A percentile compares a stretch with the other conserved stretches of the same genome.
Evolutionary conservation across 805 yeast genomes (phyloP).

Genomic region (Cyberlindnera maclurae): DNA sequence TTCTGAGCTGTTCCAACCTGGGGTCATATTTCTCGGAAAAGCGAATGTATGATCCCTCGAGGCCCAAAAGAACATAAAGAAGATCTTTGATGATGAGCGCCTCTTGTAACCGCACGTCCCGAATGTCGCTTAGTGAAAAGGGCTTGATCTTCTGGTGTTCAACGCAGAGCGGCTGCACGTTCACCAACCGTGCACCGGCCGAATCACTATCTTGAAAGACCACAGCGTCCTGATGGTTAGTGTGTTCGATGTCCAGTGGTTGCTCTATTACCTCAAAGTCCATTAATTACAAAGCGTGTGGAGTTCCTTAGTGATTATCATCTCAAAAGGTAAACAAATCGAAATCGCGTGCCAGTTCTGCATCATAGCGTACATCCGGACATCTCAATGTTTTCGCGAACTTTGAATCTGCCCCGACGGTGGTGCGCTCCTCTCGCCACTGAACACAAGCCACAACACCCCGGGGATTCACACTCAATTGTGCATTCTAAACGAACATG

Average conservation of each 20-base stretch:
- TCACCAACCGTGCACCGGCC: constrained; percentile 25
- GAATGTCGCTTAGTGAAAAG: constrained; percentile 38
- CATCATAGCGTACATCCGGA: no score
- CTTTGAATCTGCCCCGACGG: no score
- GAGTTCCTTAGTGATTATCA: background rate
- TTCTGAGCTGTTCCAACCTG: constrained; percentile 28
- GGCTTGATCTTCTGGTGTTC: constrained; percentile 30
- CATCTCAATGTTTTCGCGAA: no score
- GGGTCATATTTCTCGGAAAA: constrained; percentile 58
- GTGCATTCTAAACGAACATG: constrained; percentile 38
- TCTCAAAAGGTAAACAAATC: background rate
- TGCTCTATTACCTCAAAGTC: no score
- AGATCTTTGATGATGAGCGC: constrained; percentile 66
- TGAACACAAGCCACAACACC: no score
- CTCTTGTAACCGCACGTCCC: constrained; percentile 57
- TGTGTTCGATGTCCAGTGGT: no score
- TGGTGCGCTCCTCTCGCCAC: no score
- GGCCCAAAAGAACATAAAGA: constrained; percentile 57
- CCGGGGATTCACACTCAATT: no score
- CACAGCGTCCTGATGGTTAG: constrained; percentile 17
- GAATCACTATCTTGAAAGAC: constrained; percentile 15
- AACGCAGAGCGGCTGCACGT: constrained; percentile 28
- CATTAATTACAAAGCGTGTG: background rate
- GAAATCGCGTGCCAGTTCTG: no score
- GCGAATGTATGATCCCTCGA: constrained; percentile 73